phyloP scores from a whole-genome alignment of 2,329 filamentous ascomycete genomes.

The Neonectria sp. region DNA sequence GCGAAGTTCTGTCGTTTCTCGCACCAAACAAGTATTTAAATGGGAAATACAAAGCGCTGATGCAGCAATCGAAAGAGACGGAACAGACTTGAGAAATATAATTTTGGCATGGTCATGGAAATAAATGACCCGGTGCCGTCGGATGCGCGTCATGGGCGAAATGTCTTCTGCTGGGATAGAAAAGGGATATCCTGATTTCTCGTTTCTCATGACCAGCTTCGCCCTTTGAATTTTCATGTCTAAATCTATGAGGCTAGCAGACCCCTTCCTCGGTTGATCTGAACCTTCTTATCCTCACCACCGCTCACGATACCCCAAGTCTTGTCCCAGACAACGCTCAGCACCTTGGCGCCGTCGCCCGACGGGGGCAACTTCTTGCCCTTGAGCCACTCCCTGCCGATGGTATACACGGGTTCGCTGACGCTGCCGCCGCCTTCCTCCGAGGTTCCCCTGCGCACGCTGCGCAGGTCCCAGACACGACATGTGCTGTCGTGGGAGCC shows the following conservation, averaged over 20 bases:
- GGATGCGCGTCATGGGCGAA: background rate
- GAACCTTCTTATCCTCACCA: slow-evolving; percentile 94
- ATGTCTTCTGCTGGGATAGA: slow-evolving; percentile 17
- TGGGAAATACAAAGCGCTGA: slow-evolving; percentile 48
- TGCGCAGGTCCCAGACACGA: slow-evolving; percentile 93
- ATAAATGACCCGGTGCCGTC: background rate
- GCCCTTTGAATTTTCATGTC: slow-evolving; percentile 31
- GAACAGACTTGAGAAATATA: background rate
- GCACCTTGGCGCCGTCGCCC: slow-evolving; percentile 91
- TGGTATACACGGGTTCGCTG: slow-evolving; percentile 81
- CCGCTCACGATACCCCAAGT: slow-evolving; percentile 90
- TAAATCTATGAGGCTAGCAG: slow-evolving; percentile 57
- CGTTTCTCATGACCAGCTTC: slow-evolving; percentile 35
- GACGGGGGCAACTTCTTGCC: slow-evolving; percentile 75
- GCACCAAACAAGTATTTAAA: slow-evolving; percentile 35
- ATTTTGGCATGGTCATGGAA: background rate
- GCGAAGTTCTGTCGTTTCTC: slow-evolving; percentile 60
- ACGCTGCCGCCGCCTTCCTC: slow-evolving; percentile 75
- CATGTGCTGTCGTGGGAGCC: slow-evolving; percentile 95
- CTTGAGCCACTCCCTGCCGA: slow-evolving; percentile 81
- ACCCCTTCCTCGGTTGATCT: slow-evolving; percentile 83
- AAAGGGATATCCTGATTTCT: slow-evolving; percentile 25
- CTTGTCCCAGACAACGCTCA: slow-evolving; percentile 88
- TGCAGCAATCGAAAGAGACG: slow-evolving; percentile 28
- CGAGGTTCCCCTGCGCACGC: slow-evolving; percentile 71